Evolutionary conservation across 2,329 filamentous ascomycete species (phyloP).

Genomic region (Ascochyta fabae): DNA sequence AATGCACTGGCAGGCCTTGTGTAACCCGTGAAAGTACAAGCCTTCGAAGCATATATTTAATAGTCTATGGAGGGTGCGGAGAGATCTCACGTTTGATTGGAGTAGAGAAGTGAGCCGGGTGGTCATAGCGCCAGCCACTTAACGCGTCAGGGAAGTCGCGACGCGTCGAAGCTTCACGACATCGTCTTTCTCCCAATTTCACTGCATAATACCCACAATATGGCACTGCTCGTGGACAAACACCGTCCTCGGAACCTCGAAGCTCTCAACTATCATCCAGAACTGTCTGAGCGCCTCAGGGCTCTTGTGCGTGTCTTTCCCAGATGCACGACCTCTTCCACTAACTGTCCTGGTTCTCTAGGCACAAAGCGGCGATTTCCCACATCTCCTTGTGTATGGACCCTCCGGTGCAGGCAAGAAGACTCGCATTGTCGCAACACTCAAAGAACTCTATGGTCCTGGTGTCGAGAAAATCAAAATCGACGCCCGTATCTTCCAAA

Average conservation of each 20-base stretch:
- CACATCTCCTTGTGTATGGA: conserved; percentile 95
- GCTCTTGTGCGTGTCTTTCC: conserved; percentile 70
- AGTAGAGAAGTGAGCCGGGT: background rate
- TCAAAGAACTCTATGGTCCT: conserved; percentile 93
- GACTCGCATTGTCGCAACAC: conserved; percentile 90
- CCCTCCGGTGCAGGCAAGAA: conserved; percentile 98
- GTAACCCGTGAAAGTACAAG: background rate
- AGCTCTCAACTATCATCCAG: conserved; percentile 81
- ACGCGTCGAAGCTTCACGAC: conserved; percentile 34
- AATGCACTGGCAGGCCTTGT: background rate
- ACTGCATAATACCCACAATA: conserved; percentile 41
- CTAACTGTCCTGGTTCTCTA: conserved; percentile 46
- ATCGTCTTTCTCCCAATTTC: conserved; percentile 9
- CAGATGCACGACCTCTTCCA: background rate
- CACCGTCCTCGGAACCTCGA: conserved; percentile 76
- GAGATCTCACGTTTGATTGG: background rate
- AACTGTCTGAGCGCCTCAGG: conserved; percentile 84
- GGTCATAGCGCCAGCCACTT: conserved; percentile 28
- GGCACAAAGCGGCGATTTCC: conserved; percentile 97
- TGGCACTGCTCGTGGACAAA: conserved; percentile 71
- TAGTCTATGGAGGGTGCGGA: background rate
- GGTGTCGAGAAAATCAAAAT: conserved; percentile 99
- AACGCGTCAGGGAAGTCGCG: conserved; percentile 30
- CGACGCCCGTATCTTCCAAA: conserved; percentile 95
- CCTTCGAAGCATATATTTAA: background rate